Evolutionary conservation across 228 moss, liverwort and hornwort species (phyloP).

Genomic region (Sphagnum fallax): DNA sequence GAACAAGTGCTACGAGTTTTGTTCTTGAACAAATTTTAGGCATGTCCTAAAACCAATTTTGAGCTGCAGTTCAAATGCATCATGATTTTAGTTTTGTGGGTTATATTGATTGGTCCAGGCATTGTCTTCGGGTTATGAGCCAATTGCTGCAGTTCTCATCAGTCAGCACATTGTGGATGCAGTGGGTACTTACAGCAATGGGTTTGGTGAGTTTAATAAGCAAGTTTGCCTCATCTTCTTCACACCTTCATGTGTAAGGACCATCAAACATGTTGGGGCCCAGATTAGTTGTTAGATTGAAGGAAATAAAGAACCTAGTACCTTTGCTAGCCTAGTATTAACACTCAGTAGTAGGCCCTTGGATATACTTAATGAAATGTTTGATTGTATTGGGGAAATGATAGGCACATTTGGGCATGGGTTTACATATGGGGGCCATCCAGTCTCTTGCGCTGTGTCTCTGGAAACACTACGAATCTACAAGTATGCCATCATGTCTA

Average conservation of each 20-base stretch:
- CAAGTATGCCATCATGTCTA: conserved; percentile 43
- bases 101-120: conserved; percentile 30
- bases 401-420: conserved; percentile 88
- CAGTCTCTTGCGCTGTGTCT: conserved; percentile 81
- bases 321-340: no score
- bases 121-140: conserved; percentile 83
- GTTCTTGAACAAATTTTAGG: no score
- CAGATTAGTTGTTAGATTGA: no score
- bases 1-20: no score
- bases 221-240: neutral
- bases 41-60: no score
- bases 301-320: no score
- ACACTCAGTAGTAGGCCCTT: no score
- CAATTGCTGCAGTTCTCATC: conserved; percentile 78
- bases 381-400: neutral
- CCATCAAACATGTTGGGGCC: neutral
- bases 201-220: conserved; percentile 26
- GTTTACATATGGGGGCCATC: conserved; percentile 94
- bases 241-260: neutral
- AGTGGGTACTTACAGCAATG: conserved; percentile 51
- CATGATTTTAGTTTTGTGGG: no score
- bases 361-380: no score
- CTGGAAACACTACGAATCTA: conserved; percentile 79
- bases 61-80: no score
- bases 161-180: conserved; percentile 55